Evolutionary conservation across 257 asterid genomes (phyloP).

Genomic region (Solanum tarapatanum): DNA sequence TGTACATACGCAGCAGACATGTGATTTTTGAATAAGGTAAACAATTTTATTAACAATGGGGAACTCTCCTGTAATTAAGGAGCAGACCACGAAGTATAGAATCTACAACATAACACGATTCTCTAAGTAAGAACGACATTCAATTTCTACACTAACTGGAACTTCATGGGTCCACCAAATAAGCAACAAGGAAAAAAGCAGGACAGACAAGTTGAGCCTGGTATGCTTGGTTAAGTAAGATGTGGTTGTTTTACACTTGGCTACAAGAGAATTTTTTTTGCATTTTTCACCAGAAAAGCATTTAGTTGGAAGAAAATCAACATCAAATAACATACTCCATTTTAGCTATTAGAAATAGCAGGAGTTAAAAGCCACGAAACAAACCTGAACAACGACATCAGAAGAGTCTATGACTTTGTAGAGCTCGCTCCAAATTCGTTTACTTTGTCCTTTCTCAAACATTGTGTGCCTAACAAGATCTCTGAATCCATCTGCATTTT

Average conservation of each 20-base stretch:
- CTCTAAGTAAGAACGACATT: background rate
- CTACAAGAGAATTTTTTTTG: background rate
- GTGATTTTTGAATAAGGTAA: background rate
- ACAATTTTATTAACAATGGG: background rate
- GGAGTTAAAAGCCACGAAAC: background rate
- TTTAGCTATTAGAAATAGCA: background rate
- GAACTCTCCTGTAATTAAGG: background rate
- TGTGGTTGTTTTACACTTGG: background rate
- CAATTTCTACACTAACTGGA: background rate
- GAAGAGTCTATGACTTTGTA: slow-evolving; percentile 98
- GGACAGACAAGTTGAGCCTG: background rate
- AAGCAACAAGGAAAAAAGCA: background rate
- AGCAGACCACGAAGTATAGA: background rate
- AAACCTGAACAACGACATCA: slow-evolving; percentile 90
- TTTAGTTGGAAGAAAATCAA: background rate
- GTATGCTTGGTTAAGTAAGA: background rate
- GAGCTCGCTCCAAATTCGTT: slow-evolving; percentile 99
- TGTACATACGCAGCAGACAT: background rate
- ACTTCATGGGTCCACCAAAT: background rate
- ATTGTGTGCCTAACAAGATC: slow-evolving; percentile 83
- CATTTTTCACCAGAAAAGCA: background rate
- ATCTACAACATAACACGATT: background rate
- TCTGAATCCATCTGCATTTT: slow-evolving; percentile 69
- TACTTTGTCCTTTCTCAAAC: slow-evolving; percentile 98
- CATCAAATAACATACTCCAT: background rate